Conservation (phyloP, 257 asterid genomes). For the Capsicum rhomboideum region DNA sequence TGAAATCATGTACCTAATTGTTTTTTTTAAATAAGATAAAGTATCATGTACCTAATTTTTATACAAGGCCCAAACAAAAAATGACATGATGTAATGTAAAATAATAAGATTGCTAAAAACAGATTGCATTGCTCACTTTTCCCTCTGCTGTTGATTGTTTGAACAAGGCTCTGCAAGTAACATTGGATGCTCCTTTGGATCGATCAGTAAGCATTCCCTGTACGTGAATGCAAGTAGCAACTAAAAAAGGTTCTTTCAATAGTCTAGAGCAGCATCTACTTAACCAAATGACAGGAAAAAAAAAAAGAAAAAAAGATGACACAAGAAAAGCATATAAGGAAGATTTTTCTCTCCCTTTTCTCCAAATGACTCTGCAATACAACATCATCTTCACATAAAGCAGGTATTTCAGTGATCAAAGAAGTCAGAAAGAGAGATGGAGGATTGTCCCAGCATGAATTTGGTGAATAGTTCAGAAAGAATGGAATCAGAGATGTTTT, state of each 20-base stretch:
- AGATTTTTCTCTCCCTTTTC: background rate
- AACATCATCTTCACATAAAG: background rate
- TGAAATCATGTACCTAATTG: background rate
- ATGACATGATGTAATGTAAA: background rate
- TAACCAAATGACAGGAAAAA: background rate
- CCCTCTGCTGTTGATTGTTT: constrained; percentile 90
- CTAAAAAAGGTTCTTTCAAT: background rate
- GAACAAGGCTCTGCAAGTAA: constrained; percentile 92
- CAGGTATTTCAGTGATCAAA: background rate
- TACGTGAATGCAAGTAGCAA: constrained; percentile 3
- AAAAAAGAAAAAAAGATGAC: background rate
- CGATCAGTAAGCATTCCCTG: constrained; percentile 88
- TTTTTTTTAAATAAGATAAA: no score
- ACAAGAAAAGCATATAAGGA: background rate
- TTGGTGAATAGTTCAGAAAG: background rate
- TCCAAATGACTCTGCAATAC: background rate
- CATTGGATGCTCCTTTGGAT: constrained; percentile 99
- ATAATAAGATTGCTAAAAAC: background rate
- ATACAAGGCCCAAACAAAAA: background rate
- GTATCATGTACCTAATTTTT: background rate
- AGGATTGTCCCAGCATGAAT: background rate
- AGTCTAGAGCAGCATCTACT: background rate
- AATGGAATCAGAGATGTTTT: background rate
- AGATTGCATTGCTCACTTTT: constrained; percentile 59
- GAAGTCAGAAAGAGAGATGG: background rate